Evolutionary conservation across 768 basidiomycete genomes (phyloP).

Genomic region (Chiua virens): DNA sequence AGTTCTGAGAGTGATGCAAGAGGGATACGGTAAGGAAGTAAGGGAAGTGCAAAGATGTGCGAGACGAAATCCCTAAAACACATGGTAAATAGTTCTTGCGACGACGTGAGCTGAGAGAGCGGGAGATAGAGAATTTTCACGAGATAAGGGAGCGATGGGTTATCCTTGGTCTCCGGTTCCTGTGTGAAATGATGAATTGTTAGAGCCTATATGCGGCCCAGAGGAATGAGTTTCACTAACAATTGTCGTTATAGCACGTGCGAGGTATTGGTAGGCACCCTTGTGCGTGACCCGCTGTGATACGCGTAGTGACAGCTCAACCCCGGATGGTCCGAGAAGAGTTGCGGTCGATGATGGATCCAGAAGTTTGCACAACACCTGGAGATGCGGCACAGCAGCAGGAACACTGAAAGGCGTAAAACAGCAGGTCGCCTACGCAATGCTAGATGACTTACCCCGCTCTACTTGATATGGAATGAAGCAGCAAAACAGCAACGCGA

Average conservation of each 20-base stretch:
- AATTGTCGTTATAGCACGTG: conserved; percentile 31
- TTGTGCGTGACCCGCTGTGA: conserved; percentile 47
- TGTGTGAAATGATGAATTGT: conserved; percentile 35
- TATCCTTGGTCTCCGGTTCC: conserved; percentile 57
- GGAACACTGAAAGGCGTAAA: conserved; percentile 41
- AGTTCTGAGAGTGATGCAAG: conserved; percentile 61
- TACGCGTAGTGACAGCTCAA: conserved; percentile 33
- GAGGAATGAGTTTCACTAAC: conserved; percentile 39
- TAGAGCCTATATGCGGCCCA: background rate
- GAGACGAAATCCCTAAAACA: conserved; percentile 45
- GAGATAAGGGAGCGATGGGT: conserved; percentile 27
- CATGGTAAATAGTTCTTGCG: conserved; percentile 25
- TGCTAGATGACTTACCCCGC: conserved; percentile 47
- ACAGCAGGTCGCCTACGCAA: background rate
- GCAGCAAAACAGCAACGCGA: conserved; percentile 46
- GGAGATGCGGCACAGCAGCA: conserved; percentile 47
- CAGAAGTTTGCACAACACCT: conserved; percentile 50
- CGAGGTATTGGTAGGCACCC: conserved; percentile 41
- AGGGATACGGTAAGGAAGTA: conserved; percentile 76
- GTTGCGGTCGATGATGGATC: conserved; percentile 13
- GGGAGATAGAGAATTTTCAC: conserved; percentile 29
- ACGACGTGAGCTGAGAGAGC: conserved; percentile 28
- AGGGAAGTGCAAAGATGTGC: conserved; percentile 67
- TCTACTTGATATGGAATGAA: conserved; percentile 48
- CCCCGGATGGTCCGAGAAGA: conserved; percentile 30